Evolutionary conservation across 345 rosid genomes (phyloP).

Genomic region (Rhodamnia rubescens): DNA sequence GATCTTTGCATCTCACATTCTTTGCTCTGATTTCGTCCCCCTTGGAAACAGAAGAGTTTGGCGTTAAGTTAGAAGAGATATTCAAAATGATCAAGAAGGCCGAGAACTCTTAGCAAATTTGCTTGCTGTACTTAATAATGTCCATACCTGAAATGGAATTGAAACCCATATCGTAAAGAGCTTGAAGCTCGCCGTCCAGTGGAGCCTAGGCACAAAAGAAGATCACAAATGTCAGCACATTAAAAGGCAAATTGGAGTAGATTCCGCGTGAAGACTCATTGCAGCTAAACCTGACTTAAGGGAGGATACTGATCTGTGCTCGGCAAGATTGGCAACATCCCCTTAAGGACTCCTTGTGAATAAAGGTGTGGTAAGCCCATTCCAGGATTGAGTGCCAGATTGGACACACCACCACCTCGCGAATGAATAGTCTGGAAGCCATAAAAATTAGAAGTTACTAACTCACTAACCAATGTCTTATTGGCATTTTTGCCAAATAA

Average conservation of each 20-base stretch:
- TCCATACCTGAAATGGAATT: conserved; percentile 50
- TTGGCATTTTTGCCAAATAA: not conserved
- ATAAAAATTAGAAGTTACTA: conserved; percentile 2
- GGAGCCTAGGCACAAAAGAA: conserved; percentile 18
- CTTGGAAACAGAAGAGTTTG: not conserved
- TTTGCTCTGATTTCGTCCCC: not conserved
- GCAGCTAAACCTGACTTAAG: conserved; percentile 40
- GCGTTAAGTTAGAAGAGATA: not conserved
- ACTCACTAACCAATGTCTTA: not conserved
- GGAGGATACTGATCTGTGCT: conserved; percentile 45
- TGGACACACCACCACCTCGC: conserved; percentile 29
- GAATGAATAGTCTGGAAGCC: conserved; percentile 46
- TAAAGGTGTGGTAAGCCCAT: conserved; percentile 32
- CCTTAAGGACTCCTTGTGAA: conserved; percentile 30
- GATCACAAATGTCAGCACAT: not conserved
- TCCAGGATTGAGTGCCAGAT: conserved; percentile 32
- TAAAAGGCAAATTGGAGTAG: not conserved
- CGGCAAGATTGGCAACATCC: conserved; percentile 35
- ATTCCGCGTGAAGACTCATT: not conserved
- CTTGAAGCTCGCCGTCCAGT: conserved; percentile 62
- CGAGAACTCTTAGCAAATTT: conserved; percentile 20
- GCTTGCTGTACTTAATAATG: conserved; percentile 31
- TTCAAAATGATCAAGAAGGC: not conserved
- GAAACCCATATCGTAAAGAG: conserved; percentile 65
- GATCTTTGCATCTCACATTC: not conserved